Percentiles rank a stretch among this genome's conserved stretches.
Evolutionary conservation across 441 rosid species (phyloP).

Genomic region (Lepidium campestre): DNA sequence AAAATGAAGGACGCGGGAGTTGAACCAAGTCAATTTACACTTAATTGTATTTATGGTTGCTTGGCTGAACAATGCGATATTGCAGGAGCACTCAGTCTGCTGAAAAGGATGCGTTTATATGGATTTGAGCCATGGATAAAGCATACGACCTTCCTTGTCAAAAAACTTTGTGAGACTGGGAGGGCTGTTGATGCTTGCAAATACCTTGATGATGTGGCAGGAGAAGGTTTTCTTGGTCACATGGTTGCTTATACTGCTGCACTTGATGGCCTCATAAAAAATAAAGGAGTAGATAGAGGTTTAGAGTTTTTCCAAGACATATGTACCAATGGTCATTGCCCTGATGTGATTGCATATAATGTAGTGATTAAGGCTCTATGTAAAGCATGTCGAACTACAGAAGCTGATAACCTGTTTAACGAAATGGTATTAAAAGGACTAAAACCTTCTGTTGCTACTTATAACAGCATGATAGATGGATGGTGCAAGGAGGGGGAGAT

Average conservation of each 20-base stretch:
- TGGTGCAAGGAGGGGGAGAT: constrained; percentile 67
- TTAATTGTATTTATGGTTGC: constrained; percentile 65
- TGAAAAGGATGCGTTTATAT: constrained; percentile 63
- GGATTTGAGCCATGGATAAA: constrained; percentile 85
- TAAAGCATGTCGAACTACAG: constrained; percentile 50
- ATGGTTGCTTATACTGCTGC: constrained; percentile 73
- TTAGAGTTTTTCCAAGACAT: constrained; percentile 56
- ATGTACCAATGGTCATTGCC: constrained; percentile 51
- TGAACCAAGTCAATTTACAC: constrained; percentile 62
- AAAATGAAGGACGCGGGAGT: constrained; percentile 57
- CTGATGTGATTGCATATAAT: constrained; percentile 77
- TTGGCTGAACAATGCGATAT: constrained; percentile 55
- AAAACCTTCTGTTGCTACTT: constrained; percentile 65
- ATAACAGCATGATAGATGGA: constrained; percentile 73
- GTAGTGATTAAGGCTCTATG: constrained; percentile 73
- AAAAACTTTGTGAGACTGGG: constrained; percentile 47
- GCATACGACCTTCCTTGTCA: constrained; percentile 62
- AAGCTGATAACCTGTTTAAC: constrained; percentile 52
- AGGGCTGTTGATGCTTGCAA: constrained; percentile 55
- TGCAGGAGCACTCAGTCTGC: constrained; percentile 50
- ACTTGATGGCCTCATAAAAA: constrained; percentile 57
- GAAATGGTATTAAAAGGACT: constrained; percentile 67
- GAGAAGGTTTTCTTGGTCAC: constrained; percentile 75
- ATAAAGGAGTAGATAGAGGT: constrained; percentile 50
- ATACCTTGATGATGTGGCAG: constrained; percentile 54